A percentile compares a stretch with the other conserved stretches of the same genome.
phyloP scores from a whole-genome alignment of 1,139 yeast genomes.

The Yamadazyma dushanensis region DNA sequence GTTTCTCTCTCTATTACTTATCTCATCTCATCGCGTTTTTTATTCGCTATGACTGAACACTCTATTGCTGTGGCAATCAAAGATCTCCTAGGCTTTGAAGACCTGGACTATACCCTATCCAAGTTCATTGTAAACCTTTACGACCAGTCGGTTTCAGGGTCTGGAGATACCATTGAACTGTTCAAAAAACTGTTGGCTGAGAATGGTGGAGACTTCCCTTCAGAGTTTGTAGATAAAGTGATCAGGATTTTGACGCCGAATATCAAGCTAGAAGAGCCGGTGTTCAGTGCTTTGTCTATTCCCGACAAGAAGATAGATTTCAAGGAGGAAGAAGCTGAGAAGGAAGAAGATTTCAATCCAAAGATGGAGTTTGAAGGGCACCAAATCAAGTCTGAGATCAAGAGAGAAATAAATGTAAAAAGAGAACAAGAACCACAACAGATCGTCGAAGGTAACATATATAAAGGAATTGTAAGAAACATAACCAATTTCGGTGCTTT shows the following conservation, averaged over 20 bases:
- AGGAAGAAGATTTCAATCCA: slow-evolving; percentile 11
- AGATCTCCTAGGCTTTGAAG: slow-evolving; percentile 17
- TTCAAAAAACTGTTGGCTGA: slow-evolving; percentile 32
- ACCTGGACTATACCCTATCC: slow-evolving; percentile 51
- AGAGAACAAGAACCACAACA: slow-evolving; percentile 14
- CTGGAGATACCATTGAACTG: slow-evolving; percentile 6
- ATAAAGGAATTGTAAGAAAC: slow-evolving; percentile 60
- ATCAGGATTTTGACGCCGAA: slow-evolving; percentile 22
- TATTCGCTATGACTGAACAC: background rate
- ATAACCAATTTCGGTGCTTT: slow-evolving; percentile 79
- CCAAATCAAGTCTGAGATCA: too few species aligned
- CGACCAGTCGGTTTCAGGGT: slow-evolving; percentile 26
- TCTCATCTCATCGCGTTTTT: slow-evolving; percentile 5
- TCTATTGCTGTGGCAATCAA: background rate
- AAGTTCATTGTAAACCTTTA: slow-evolving; percentile 57
- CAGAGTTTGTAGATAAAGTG: slow-evolving; percentile 38
- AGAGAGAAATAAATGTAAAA: slow-evolving; percentile 8
- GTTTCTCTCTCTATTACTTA: background rate
- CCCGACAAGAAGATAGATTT: slow-evolving; percentile 18
- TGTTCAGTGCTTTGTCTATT: slow-evolving; percentile 17
- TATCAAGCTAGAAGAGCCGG: slow-evolving; percentile 12
- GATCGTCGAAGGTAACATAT: slow-evolving; percentile 39
- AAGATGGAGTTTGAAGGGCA: too few species aligned
- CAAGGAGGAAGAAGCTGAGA: slow-evolving; percentile 8
- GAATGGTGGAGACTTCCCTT: slow-evolving; percentile 63